Evolutionary conservation across 352 stramenopile genomes (phyloP), one percentile per base, ranked within the genome.

Genomic region (Phytophthora hibernalis): DNA sequence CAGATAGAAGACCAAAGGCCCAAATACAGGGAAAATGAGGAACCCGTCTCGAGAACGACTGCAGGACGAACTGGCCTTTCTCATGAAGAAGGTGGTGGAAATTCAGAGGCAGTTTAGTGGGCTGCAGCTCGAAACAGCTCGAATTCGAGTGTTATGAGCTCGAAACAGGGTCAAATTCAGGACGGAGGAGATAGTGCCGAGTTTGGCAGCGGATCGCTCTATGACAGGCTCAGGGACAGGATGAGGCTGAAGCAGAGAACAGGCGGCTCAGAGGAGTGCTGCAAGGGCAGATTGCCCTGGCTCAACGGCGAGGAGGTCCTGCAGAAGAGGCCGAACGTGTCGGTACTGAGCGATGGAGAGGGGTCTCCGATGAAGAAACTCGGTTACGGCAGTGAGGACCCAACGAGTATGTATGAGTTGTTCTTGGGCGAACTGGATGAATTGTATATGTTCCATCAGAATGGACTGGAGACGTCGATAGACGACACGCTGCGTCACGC

Each of bases 201-300:
- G 72, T 88, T 48, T 90, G 82, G 82, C 69, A 77, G 15, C 72
- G 77, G 12, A 79, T 88, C 18, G 79, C 79, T 15, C 68, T 83
- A 35, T 70, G 82, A 11, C 82, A 90, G 48, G 68, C 73, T 8
- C 56, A 71, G 35, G 63, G 66, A 12, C 70, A 70, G 7, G 47
- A 70, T 9, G 64, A 60, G 18, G 56, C 79, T 37, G 75, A 90
- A 50, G 48, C 47, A 12, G 82, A 90, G 64, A 86, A 87, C 18
- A 54, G 58, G 35, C 71, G 82, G 13, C 54, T 90, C 3, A 74
- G 74, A 18, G 50, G 31, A 11, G 66, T 73, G 44, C 64, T 90
- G 12, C 60, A 88, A 35, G 71, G 64, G 7, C 82, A 90, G 60
- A 83, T 86, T 61, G 61, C 69, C 43, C 63, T 87, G 43, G 77